Conservation (phyloP, 805 yeast species). For the Ascoidea asiatica region DNA sequence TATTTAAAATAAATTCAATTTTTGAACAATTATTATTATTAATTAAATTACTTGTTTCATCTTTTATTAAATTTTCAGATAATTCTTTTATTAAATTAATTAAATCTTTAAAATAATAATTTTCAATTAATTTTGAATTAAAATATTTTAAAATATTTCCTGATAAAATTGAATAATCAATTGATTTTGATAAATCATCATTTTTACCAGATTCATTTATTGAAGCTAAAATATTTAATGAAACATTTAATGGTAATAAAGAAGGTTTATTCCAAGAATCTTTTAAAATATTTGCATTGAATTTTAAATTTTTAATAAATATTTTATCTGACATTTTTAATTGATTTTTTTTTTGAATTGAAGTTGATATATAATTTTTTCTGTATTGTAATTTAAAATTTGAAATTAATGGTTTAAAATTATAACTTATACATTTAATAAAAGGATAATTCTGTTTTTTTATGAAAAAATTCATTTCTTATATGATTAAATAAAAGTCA, state of each 20-base stretch:
- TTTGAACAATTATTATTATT: conserved; percentile 29
- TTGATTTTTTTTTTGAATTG: too few species aligned
- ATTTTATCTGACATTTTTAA: too few species aligned
- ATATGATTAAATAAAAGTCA: too few species aligned
- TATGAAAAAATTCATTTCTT: too few species aligned
- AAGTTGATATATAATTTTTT: too few species aligned
- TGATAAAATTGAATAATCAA: conserved; percentile 80
- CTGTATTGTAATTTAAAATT: too few species aligned
- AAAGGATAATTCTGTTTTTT: too few species aligned
- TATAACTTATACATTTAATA: too few species aligned
- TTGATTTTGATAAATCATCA: conserved; percentile 71
- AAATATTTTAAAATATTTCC: conserved; percentile 45
- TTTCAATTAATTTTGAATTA: conserved; percentile 22
- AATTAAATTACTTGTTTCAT: conserved; percentile 26
- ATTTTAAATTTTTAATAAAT: conserved; percentile 40
- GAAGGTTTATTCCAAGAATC: conserved; percentile 64
- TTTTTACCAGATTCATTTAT: conserved; percentile 57
- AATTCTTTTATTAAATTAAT: conserved; percentile 32
- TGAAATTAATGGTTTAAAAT: too few species aligned
- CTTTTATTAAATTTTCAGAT: conserved; percentile 28
- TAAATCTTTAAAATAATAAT: conserved; percentile 22
- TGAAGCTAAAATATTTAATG: conserved; percentile 42
- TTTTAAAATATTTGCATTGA: conserved; percentile 52
- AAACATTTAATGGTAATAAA: conserved; percentile 52
- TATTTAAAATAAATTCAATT: conserved; percentile 21